These are phyloP conservation scores for Zoysia pacifica DNA, from an alignment of 176 grass and related monocot species.

Conservation along the genomic window DNA sequence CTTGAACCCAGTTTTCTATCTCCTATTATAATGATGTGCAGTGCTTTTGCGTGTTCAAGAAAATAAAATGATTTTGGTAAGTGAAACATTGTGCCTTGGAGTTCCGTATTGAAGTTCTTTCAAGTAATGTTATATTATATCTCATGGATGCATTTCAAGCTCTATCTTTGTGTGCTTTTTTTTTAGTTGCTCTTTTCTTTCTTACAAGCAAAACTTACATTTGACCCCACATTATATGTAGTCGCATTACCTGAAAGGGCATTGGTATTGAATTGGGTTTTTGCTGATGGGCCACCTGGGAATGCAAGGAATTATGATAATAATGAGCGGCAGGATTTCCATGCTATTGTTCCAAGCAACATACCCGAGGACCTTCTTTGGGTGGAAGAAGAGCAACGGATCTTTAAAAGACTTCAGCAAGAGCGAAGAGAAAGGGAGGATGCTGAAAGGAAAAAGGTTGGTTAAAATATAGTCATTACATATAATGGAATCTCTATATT, in stretches of 20 bases:
- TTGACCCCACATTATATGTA: constrained; percentile 38
- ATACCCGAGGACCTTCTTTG: constrained; percentile 63
- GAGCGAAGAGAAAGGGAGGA: constrained; percentile 71
- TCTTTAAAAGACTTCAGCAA: constrained; percentile 71
- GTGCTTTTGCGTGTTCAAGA: neutral
- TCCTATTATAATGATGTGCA: neutral
- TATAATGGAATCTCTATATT: constrained; percentile 6
- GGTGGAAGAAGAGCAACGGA: constrained; percentile 79
- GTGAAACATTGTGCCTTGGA: constrained; percentile 18
- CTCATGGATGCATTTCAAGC: constrained; percentile 2
- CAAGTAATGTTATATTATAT: neutral
- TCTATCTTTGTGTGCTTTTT: constrained; percentile 2
- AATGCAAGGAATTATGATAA: constrained; percentile 84
- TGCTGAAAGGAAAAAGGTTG: constrained; percentile 61
- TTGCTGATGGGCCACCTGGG: constrained; percentile 77
- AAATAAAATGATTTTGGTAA: neutral
- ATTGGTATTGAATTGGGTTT: constrained; percentile 79
- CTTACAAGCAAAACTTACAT: constrained; percentile 21
- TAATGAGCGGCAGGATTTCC: constrained; percentile 74
- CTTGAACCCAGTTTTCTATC: neutral
- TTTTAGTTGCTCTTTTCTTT: neutral
- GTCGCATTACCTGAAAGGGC: constrained; percentile 68
- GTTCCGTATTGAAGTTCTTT: neutral
- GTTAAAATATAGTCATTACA: constrained; percentile 26
- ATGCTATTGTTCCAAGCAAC: constrained; percentile 68